A percentile compares a stretch with the other conserved stretches of the same genome.
Conservation (phyloP, 768 basidiomycete species). For the Astraeus odoratus region DNA sequence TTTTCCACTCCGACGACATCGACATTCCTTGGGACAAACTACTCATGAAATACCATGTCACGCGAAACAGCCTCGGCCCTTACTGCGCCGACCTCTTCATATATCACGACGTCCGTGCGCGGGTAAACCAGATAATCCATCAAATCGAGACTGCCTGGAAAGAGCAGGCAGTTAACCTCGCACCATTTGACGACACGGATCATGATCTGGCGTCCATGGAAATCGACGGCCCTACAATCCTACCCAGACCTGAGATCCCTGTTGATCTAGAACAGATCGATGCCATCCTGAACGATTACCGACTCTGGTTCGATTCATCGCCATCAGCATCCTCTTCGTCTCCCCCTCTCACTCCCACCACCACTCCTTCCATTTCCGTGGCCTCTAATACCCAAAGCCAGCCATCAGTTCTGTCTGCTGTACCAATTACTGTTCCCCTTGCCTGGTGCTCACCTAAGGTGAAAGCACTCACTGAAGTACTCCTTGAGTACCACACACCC, state of each 20-base stretch:
- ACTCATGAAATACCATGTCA: conserved; percentile 54
- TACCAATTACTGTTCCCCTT: conserved; percentile 39
- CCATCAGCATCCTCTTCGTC: conserved; percentile 8
- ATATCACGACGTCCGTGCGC: conserved; percentile 50
- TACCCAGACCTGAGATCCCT: conserved; percentile 22
- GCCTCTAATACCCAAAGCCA: neutral
- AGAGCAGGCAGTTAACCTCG: conserved; percentile 10
- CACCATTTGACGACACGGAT: conserved; percentile 8
- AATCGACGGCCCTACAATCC: conserved; percentile 17
- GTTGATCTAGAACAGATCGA: conserved; percentile 42
- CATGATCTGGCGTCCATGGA: conserved; percentile 17
- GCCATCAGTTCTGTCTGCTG: conserved; percentile 2
- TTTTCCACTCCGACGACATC: conserved; percentile 29
- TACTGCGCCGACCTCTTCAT: conserved; percentile 71
- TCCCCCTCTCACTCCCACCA: neutral
- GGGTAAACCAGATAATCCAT: conserved; percentile 36
- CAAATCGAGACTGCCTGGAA: conserved; percentile 17
- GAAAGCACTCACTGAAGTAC: conserved; percentile 49
- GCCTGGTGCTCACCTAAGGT: conserved; percentile 74
- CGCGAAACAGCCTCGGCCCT: conserved; percentile 59
- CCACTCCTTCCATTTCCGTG: conserved; percentile 9
- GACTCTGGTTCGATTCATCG: conserved; percentile 31
- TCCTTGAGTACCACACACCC: conserved; percentile 45
- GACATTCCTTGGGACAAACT: conserved; percentile 54
- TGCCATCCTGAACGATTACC: conserved; percentile 40